These are phyloP conservation scores for Rosa hybrid DNA, from an alignment of 331 rosid species.

Conservation along the genomic window DNA sequence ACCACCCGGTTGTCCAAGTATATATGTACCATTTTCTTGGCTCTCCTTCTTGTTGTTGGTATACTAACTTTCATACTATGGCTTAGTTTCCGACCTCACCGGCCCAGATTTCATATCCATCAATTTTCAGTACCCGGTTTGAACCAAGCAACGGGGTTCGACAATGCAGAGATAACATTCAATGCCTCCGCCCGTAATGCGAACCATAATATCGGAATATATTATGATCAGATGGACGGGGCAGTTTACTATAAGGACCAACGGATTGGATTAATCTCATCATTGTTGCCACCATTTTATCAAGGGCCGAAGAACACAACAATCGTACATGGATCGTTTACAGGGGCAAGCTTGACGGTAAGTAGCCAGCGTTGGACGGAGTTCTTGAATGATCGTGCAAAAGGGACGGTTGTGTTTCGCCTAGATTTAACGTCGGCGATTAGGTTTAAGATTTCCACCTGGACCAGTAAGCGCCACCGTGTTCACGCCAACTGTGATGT, in stretches of 20 bases:
- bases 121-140: conserved; percentile 60
- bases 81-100: conserved; percentile 88
- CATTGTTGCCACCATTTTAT: conserved; percentile 42
- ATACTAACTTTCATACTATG: conserved; percentile 62
- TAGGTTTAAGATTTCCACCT: conserved; percentile 57
- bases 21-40: conserved; percentile 62
- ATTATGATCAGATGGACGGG: conserved; percentile 59
- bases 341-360: conserved; percentile 50
- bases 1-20: conserved; percentile 68
- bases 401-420: conserved; percentile 67
- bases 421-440: conserved; percentile 59
- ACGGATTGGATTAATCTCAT: conserved; percentile 47
- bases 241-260: conserved; percentile 61
- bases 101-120: conserved; percentile 73
- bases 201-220: conserved; percentile 61
- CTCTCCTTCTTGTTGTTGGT: conserved; percentile 55
- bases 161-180: conserved; percentile 49
- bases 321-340: conserved; percentile 36
- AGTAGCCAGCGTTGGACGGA: conserved; percentile 62
- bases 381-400: conserved; percentile 48
- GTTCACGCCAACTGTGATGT: conserved; percentile 72
- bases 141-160: conserved; percentile 42
- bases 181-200: conserved; percentile 66
- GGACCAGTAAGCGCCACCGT: conserved; percentile 66
- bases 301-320: conserved; percentile 69